phyloP scores from a whole-genome alignment of 73 alveolate species.

The Paramecium biaurelia region DNA sequence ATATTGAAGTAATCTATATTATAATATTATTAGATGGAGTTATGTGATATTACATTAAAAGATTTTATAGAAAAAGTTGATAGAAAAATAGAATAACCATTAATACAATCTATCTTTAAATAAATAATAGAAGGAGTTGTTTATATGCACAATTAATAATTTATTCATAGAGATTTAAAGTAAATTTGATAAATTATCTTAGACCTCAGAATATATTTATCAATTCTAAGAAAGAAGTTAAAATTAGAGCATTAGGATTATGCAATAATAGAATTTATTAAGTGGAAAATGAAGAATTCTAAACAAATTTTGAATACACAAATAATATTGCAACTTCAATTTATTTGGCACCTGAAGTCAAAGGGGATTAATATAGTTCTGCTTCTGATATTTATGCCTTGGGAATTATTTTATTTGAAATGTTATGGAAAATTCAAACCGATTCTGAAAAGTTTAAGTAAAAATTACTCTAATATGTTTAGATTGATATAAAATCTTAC shows the following conservation, averaged over 20 bases:
- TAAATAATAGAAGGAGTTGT: conserved; percentile 22
- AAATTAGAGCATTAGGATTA: conserved; percentile 42
- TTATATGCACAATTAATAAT: neutral
- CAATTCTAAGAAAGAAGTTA: conserved; percentile 14
- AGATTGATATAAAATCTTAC: neutral
- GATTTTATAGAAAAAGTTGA: conserved; percentile 23
- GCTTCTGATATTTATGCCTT: conserved; percentile 12
- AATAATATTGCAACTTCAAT: neutral
- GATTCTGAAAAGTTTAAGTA: neutral
- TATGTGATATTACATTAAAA: conserved; percentile 33
- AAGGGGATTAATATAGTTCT: neutral
- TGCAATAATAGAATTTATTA: neutral
- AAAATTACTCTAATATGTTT: neutral
- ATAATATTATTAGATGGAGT: conserved; percentile 11
- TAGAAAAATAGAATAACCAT: neutral
- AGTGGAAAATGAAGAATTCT: neutral
- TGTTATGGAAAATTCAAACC: conserved; percentile 3
- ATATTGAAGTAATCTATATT: neutral
- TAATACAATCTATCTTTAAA: neutral
- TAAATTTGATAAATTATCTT: neutral
- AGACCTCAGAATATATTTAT: conserved; percentile 50
- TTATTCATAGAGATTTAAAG: conserved; percentile 50
- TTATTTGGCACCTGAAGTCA: conserved; percentile 50
- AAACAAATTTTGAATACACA: neutral
- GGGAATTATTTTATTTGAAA: neutral